Base-by-base conservation (phyloP, 1,139 yeast species). In the Kurtzmaniella quercitrusa region DNA sequence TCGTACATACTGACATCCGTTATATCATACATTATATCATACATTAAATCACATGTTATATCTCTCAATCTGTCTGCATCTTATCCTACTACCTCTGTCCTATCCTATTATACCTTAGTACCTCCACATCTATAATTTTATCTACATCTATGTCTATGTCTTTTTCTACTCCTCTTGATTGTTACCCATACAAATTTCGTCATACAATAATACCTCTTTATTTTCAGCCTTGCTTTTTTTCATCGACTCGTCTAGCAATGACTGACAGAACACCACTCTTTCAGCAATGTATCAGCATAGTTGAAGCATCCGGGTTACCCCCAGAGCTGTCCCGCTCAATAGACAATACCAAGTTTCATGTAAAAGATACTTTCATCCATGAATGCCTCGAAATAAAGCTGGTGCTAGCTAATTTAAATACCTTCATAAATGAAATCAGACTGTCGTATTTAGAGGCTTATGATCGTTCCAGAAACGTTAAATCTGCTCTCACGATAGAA, bases 191-290 rank as follows among this genome's bases (percentile, higher is more conserved):
- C n/a, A n/a, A n/a, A n/a, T n/a, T n/a, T 21, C 23, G 23, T 8
- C 23, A 21, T 5, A 21, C 23, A 4, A 5, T 8, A 21, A 21
- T 21, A 8, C 7, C 23, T n/a, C n/a, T n/a, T 21, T 21, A 21
- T 21, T 21, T 21, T 21, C 23, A 21, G 23, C 23, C 23, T 21
- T 21, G 23, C 31, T 10, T 12, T 10, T n/a, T 11, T 27, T 27
- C 31, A 11, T 27, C 10, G 10, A 23, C 10, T 23, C 25, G 5
- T 27, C 14, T 27, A 27, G 31, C 31, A 10, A 27, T 27, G 31
- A 59, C 78, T 1, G 81, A 81, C 50, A 56, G 76, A 29, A 81
- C 85, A 1, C 77, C 75, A 1, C 55, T 71, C 17, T 81, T 81
- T 55, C 57, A 60, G 33, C 75, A 73, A 48, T 74, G 81, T 49